These are phyloP conservation scores for Ulota crispa DNA, from an alignment of 225 moss, liverwort and hornwort species.

Conservation along the genomic window DNA sequence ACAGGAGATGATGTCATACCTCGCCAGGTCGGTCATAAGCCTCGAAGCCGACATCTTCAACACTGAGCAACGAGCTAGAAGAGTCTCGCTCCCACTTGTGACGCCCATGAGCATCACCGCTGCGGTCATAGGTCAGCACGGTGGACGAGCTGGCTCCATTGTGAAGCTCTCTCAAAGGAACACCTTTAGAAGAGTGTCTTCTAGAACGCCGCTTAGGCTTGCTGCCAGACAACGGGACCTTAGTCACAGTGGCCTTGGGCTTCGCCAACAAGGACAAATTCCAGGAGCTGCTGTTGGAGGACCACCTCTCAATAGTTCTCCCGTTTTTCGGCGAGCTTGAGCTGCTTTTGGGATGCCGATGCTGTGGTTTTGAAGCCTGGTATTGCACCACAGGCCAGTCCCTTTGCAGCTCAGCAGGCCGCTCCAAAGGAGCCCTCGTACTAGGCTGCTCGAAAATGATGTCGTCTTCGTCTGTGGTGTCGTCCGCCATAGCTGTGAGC, in stretches of 20 bases:
- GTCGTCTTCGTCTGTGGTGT: slow-evolving; percentile 62
- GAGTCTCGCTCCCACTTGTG: slow-evolving; percentile 68
- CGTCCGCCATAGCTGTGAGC: slow-evolving; percentile 62
- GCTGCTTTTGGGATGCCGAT: slow-evolving; percentile 24
- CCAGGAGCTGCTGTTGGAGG: slow-evolving; percentile 64
- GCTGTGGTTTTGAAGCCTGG: slow-evolving; percentile 26
- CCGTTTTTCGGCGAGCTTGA: slow-evolving; percentile 33
- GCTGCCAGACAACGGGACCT: slow-evolving; percentile 27
- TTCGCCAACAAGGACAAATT: slow-evolving; percentile 54
- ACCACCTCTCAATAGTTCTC: slow-evolving; percentile 56
- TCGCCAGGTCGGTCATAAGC: slow-evolving; percentile 62
- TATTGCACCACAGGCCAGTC: slow-evolving; percentile 59
- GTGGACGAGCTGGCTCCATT: slow-evolving; percentile 48
- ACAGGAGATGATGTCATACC: slow-evolving; percentile 26
- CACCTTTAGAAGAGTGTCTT: slow-evolving; percentile 27
- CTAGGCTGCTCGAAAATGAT: slow-evolving; percentile 63
- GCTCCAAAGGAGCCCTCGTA: slow-evolving; percentile 35
- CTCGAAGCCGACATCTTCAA: slow-evolving; percentile 51
- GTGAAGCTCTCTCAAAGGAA: slow-evolving; percentile 41
- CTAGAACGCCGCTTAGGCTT: slow-evolving; percentile 32
- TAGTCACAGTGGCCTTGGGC: slow-evolving; percentile 39
- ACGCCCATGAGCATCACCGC: slow-evolving; percentile 47
- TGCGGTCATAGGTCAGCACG: slow-evolving; percentile 49
- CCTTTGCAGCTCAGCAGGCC: slow-evolving; percentile 26
- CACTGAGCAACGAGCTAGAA: slow-evolving; percentile 47